Evolutionary conservation across 257 asterid genomes (phyloP), one percentile per base, ranked within the genome.

Genomic region (Solanum peruvianum): DNA sequence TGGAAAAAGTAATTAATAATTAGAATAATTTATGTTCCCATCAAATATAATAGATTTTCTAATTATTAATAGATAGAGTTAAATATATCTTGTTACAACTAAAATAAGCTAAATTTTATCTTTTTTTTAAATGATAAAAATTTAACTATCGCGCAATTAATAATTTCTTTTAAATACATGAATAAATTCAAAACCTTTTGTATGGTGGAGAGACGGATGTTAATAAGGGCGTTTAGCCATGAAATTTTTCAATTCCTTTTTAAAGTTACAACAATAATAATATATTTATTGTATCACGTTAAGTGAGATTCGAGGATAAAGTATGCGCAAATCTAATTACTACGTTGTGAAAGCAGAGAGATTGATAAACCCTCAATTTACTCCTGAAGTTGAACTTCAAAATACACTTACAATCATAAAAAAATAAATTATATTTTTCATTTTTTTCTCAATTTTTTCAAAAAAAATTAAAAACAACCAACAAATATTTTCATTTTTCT

Each of bases 271-370:
- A 56, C 0, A 7, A 56, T 7, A 56, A 56, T 56, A 56, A 20
- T 0, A 56, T 7, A 56, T 56, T 20, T n/a, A 56, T 1, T 56
- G 9, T 20, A 58, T 58, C 0, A 10, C 25, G 3, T 20, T 58
- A 58, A 58, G 12, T 58, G 66, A 0, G 0, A 0, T 58, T 1
- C 0, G 1, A 58, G 12, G 0, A 0, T 8, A 58, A 4, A 58
- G 2, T 20, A 58, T 20, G 1, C 2, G 2, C 4, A 58, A 8
- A 58, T 20, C 1, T 58, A 58, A 7, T 3, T 2, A 20, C 11
- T 56, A 58, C 0, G 0, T 58, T n/a, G 0, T 58, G 0, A 0
- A 20, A 8, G 5, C 1, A 58, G 5, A 7, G 66, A 58, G 12
- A 20, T 3, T 20, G 25, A 20, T 20, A 20, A 3, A 58, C 1